Base-by-base conservation (phyloP, 148 eudicot genomes). In the Mesembryanthemum crystallinum region DNA sequence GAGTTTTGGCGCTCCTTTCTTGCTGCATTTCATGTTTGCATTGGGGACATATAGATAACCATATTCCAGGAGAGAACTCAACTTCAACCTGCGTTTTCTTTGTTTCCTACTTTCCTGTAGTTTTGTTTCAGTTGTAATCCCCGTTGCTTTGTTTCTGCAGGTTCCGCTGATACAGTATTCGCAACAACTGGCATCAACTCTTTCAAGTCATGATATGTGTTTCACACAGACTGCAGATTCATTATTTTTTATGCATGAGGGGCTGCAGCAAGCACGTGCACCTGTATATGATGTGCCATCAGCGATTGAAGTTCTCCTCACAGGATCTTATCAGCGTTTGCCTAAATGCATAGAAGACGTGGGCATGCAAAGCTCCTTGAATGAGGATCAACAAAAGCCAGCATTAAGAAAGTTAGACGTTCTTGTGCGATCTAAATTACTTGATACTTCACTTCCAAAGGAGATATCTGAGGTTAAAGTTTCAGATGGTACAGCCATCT, bases 221-320 rank as follows among this genome's bases (percentile, higher is more conserved):
- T 96, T 96, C 84, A 88, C 94, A 75, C 99, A 96, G 83, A 85
- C 98, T 74, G 95, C 98, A 25, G 99, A 96, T 88, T 92, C 97
- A 14, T 85, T 96, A 83, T 92, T 82, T 86, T 96, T 96, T 85
- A 91, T 92, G 92, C 99, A 96, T 65, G 98, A 96, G 80, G 90
- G 93, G 43, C 84, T 96, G 85, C 99, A 91, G 78, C 98, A 92
- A 88, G 99, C 99, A 66, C 94, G 99, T 64, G 99, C 99, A 60
- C 99, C 99, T 71, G 88, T 91, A 47, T 96, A 96, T 84, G 99
- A 92, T 84, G 98, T 96, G 78, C 99, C 99, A 57, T 89, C 98
- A 62, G 98, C 99, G 4, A 79, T 87, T 86, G 99, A 96, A 77
- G 85, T 96, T 72, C 92, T 96, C 58, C 93, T 92, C 66, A 88